Percentiles rank a stretch among this genome's conserved stretches.
These are phyloP conservation scores for Rhizopus sp. DNA, from an alignment of 371 early-diverging fungal species.

Conservation along the genomic window DNA sequence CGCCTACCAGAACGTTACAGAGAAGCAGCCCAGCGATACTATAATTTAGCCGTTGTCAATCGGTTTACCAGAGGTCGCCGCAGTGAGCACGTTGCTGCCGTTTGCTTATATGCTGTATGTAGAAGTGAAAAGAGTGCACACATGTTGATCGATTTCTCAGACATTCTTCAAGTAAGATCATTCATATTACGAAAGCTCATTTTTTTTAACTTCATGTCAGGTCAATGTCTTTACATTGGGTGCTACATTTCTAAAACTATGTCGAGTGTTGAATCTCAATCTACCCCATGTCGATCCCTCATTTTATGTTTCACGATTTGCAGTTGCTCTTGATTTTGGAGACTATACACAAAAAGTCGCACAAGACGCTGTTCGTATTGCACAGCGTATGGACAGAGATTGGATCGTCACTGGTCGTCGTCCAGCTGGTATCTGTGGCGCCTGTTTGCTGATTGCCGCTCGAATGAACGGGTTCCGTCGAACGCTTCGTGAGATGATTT, in stretches of 20 bases:
- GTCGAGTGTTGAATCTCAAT: slow-evolving; percentile 69
- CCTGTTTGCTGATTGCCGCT: slow-evolving; percentile 93
- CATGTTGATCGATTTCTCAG: slow-evolving; percentile 99
- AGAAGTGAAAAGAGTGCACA: slow-evolving; percentile 88
- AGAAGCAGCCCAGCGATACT: slow-evolving; percentile 91
- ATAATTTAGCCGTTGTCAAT: slow-evolving; percentile 89
- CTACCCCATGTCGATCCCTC: slow-evolving; percentile 97
- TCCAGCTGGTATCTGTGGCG: slow-evolving; percentile 99
- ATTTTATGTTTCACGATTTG: slow-evolving; percentile 95
- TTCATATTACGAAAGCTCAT: background rate
- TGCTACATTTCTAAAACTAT: slow-evolving; percentile 87
- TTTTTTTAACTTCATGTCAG: slow-evolving; percentile 23
- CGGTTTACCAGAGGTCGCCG: slow-evolving; percentile 95
- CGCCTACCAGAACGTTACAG: slow-evolving; percentile 76
- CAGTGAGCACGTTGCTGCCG: slow-evolving; percentile 86
- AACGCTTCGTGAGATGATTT: slow-evolving; percentile 86
- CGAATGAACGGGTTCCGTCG: slow-evolving; percentile 94
- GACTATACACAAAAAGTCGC: slow-evolving; percentile 83
- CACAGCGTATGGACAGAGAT: slow-evolving; percentile 97
- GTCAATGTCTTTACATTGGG: slow-evolving; percentile 95
- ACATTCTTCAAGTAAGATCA: slow-evolving; percentile 69
- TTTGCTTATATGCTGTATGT: slow-evolving; percentile 97
- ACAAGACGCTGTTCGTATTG: slow-evolving; percentile 84
- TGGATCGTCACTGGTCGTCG: slow-evolving; percentile 98
- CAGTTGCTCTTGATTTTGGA: slow-evolving; percentile 91